Conservation (phyloP, 345 rosid genomes). For the Euphorbia lathyris region DNA sequence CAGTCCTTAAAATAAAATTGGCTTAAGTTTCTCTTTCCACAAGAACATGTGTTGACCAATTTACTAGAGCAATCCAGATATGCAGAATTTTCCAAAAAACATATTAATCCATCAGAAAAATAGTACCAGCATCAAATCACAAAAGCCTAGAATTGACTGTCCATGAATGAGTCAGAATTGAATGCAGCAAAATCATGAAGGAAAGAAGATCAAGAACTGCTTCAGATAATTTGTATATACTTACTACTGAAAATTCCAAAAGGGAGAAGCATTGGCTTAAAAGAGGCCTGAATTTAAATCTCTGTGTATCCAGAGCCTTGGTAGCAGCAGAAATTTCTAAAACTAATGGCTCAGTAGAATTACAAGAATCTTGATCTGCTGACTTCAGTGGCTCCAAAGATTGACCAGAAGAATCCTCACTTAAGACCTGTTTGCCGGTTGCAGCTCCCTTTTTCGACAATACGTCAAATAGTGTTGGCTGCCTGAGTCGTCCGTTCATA, state of each 20-base stretch:
- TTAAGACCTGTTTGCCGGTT: constrained; percentile 47
- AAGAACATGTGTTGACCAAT: too few species aligned
- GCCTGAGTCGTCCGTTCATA: constrained; percentile 41
- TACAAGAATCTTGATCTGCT: constrained; percentile 30
- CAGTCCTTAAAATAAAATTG: too few species aligned
- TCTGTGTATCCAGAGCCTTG: constrained; percentile 55
- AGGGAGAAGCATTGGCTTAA: constrained; percentile 53
- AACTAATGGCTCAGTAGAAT: constrained; percentile 32
- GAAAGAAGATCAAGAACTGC: neutral
- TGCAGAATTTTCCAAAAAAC: neutral
- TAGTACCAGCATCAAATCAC: neutral
- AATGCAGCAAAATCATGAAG: neutral
- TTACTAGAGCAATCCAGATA: too few species aligned
- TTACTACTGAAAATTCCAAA: constrained; percentile 61
- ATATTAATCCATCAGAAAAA: neutral
- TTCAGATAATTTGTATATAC: constrained; percentile 14
- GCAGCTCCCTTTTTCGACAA: constrained; percentile 48
- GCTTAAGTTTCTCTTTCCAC: too few species aligned
- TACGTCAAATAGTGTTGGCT: constrained; percentile 59
- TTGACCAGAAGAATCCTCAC: constrained; percentile 36
- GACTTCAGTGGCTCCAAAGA: constrained; percentile 29
- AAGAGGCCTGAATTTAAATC: constrained; percentile 80
- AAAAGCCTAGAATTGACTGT: neutral
- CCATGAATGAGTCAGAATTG: neutral
- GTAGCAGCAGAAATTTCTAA: constrained; percentile 56